A percentile compares a stretch with the other conserved stretches of the same genome.
Evolutionary conservation across 768 basidiomycete species (phyloP).

Genomic region (Pulveroboletus sp.): DNA sequence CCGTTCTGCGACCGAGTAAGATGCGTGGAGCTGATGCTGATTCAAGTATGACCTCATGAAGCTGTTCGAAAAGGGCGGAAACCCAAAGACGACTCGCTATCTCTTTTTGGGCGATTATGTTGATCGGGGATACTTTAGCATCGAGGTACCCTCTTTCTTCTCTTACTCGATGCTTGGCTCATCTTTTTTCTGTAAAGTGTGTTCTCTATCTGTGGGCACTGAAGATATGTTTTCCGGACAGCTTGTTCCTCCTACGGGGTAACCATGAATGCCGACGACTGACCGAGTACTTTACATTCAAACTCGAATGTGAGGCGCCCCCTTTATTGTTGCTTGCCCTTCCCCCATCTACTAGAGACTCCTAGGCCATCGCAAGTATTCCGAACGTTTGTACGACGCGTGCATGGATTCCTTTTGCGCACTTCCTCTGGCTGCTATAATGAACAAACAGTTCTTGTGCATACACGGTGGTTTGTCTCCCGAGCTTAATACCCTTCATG

Average conservation of each 20-base stretch:
- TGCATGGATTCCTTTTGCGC: slow-evolving; percentile 98
- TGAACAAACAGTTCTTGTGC: slow-evolving; percentile 99
- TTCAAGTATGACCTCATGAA: slow-evolving; percentile 85
- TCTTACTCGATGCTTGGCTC: background rate
- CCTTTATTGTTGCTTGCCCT: background rate
- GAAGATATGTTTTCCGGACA: slow-evolving; percentile 99
- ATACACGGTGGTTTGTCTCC: slow-evolving; percentile 97
- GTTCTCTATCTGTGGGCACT: slow-evolving; percentile 98
- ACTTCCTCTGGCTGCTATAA: slow-evolving; percentile 90
- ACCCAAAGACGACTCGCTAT: slow-evolving; percentile 58
- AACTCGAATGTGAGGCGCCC: slow-evolving; percentile 79
- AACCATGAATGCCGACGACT: slow-evolving; percentile 99
- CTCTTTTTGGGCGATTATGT: slow-evolving; percentile 93
- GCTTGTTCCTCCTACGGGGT: slow-evolving; percentile 91
- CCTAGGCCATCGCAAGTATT: slow-evolving; percentile 97
- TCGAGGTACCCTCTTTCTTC: slow-evolving; percentile 53
- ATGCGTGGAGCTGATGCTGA: background rate
- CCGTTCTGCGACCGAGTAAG: background rate
- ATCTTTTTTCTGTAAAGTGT: slow-evolving; percentile 50
- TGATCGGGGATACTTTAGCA: slow-evolving; percentile 90
- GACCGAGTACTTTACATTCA: slow-evolving; percentile 99
- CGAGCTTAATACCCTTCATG: slow-evolving; percentile 92
- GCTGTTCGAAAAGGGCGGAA: slow-evolving; percentile 89
- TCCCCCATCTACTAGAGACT: background rate
- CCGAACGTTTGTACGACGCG: slow-evolving; percentile 92